phyloP scores from a whole-genome alignment of 768 basidiomycete species.

The Vararia minispora region DNA sequence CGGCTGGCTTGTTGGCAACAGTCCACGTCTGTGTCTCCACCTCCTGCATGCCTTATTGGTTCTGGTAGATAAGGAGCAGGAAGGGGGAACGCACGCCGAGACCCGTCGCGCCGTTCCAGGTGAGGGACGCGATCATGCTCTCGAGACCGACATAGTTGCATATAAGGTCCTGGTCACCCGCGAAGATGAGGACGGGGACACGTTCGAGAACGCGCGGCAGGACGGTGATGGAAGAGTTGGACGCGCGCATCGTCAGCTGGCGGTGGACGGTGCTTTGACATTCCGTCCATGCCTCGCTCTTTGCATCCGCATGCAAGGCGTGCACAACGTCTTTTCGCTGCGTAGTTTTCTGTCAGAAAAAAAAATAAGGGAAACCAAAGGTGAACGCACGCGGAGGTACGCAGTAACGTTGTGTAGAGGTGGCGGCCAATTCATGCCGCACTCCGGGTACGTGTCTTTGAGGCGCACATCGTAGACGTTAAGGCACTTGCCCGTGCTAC shows the following conservation, averaged over 20 bases:
- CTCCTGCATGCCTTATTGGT: constrained; percentile 26
- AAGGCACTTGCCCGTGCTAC: constrained; percentile 64
- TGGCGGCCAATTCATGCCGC: constrained; percentile 97
- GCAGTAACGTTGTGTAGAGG: constrained; percentile 65
- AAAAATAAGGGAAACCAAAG: not conserved
- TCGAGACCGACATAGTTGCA: constrained; percentile 94
- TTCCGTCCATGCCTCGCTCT: constrained; percentile 80
- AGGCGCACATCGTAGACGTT: constrained; percentile 93
- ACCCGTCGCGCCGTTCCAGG: constrained; percentile 80
- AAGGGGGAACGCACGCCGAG: constrained; percentile 51
- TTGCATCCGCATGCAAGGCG: constrained; percentile 73
- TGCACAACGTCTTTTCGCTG: constrained; percentile 72
- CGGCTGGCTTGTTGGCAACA: constrained; percentile 67
- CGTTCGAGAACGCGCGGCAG: constrained; percentile 69
- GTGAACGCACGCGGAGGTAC: constrained; percentile 64
- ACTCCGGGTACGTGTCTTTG: constrained; percentile 76
- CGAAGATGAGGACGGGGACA: constrained; percentile 85
- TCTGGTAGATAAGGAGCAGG: not conserved
- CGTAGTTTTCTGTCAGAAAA: not conserved
- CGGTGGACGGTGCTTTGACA: constrained; percentile 59
- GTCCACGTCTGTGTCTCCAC: constrained; percentile 65
- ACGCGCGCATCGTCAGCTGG: constrained; percentile 43
- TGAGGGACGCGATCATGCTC: constrained; percentile 67
- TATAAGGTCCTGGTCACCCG: constrained; percentile 91
- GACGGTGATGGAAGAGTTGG: constrained; percentile 62